Evolutionary conservation across 176 grass and related monocot genomes (phyloP).

Genomic region (Themeda triandra): DNA sequence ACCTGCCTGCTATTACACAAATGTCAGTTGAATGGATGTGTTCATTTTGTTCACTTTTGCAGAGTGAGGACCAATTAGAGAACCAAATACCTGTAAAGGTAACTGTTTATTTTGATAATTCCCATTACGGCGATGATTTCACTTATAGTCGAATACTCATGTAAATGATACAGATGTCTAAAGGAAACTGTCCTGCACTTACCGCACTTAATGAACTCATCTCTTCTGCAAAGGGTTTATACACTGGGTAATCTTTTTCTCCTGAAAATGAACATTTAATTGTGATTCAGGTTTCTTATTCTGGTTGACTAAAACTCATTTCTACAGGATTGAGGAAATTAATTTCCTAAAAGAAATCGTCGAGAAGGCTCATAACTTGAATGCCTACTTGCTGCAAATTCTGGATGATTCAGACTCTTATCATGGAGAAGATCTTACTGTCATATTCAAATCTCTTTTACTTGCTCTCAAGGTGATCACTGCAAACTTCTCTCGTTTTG

Average conservation of each 20-base stretch:
- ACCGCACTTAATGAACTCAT: slow-evolving; percentile 53
- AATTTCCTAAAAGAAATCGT: slow-evolving; percentile 74
- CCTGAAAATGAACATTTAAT: slow-evolving; percentile 1
- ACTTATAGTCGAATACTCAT: slow-evolving; percentile 26
- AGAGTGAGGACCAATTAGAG: slow-evolving; percentile 55
- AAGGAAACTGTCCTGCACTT: slow-evolving; percentile 57
- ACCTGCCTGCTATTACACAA: slow-evolving; percentile 25
- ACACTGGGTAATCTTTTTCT: slow-evolving; percentile 48
- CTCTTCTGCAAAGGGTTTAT: slow-evolving; percentile 48
- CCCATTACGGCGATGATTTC: slow-evolving; percentile 16
- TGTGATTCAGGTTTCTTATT: slow-evolving; percentile 7
- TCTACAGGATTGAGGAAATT: slow-evolving; percentile 72
- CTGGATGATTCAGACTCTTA: slow-evolving; percentile 51
- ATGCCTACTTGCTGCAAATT: slow-evolving; percentile 66
- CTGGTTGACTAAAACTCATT: slow-evolving; percentile 3
- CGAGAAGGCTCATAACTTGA: slow-evolving; percentile 50
- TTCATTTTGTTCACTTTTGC: slow-evolving; percentile 61
- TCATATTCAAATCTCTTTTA: slow-evolving; percentile 60
- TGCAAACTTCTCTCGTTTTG: background rate
- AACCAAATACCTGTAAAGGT: slow-evolving; percentile 58
- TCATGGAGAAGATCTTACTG: slow-evolving; percentile 62
- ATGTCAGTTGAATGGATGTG: slow-evolving; percentile 39
- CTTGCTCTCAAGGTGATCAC: slow-evolving; percentile 66
- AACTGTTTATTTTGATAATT: slow-evolving; percentile 37
- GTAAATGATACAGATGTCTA: slow-evolving; percentile 49